phyloP scores from a whole-genome alignment of 2,329 filamentous ascomycete genomes.

The Juglanconis sp. region DNA sequence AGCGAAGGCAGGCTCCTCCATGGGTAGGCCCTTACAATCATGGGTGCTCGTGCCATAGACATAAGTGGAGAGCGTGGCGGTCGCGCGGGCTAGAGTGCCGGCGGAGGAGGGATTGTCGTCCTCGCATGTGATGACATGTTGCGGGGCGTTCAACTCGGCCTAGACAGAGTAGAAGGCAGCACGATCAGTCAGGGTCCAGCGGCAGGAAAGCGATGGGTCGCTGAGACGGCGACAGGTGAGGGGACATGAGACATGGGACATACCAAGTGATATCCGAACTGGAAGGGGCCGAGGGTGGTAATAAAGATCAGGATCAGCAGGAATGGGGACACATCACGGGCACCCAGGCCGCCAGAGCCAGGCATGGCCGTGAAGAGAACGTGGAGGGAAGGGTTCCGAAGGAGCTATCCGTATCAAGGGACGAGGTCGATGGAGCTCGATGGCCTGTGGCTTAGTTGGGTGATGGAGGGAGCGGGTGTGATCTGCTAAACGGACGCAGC shows the following conservation, averaged over 20 bases:
- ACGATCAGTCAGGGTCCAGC: conserved; percentile 61
- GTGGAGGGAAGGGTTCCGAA: neutral
- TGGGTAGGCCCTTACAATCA: conserved; percentile 72
- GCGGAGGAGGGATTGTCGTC: conserved; percentile 39
- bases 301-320: conserved; percentile 73
- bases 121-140: conserved; percentile 88
- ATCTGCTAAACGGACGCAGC: neutral
- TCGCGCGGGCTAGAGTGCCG: conserved; percentile 37
- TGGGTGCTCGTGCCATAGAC: conserved; percentile 42
- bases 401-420: too few species aligned
- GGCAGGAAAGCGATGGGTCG: conserved; percentile 12
- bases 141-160: conserved; percentile 93
- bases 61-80: conserved; percentile 25
- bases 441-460: too few species aligned
- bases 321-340: conserved; percentile 64
- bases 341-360: conserved; percentile 32
- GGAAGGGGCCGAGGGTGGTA: conserved; percentile 80
- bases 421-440: too few species aligned
- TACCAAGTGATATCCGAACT: conserved; percentile 94
- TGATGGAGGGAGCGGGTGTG: neutral
- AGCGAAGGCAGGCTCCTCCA: conserved; percentile 78
- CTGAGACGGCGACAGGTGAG: conserved; percentile 19
- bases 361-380: conserved; percentile 6
- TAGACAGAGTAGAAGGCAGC: conserved; percentile 32
- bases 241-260: neutral